A percentile compares a stretch with the other conserved stretches of the same genome.
Evolutionary conservation across 352 stramenopile species (phyloP).

Genomic region (Globisporangium acanthophoron): DNA sequence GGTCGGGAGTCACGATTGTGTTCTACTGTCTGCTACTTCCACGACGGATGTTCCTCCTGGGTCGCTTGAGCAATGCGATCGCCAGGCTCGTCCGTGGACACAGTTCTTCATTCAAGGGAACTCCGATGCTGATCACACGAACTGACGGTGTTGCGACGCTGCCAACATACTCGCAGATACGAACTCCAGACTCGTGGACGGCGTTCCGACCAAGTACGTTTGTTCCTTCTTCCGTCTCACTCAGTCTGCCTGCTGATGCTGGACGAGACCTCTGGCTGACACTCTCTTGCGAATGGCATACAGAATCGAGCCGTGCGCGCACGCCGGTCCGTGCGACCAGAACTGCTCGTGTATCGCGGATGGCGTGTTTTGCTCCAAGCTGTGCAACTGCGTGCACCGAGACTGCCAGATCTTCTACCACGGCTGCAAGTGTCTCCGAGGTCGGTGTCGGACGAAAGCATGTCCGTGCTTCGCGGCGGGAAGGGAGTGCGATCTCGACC

Average conservation of each 20-base stretch:
- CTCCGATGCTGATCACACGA: background rate
- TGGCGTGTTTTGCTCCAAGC: constrained; percentile 89
- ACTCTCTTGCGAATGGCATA: background rate
- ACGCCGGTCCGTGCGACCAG: constrained; percentile 80
- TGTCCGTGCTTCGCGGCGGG: constrained; percentile 89
- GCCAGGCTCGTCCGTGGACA: constrained; percentile 16
- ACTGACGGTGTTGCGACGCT: constrained; percentile 5
- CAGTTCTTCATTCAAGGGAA: background rate
- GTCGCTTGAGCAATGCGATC: constrained; percentile 14
- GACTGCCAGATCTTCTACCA: constrained; percentile 85
- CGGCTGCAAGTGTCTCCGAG: constrained; percentile 85
- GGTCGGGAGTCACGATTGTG: background rate
- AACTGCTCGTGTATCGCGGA: constrained; percentile 86
- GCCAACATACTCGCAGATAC: constrained; percentile 17
- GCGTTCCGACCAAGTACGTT: constrained; percentile 47
- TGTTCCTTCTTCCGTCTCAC: background rate
- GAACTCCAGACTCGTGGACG: constrained; percentile 36
- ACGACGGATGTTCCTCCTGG: constrained; percentile 22
- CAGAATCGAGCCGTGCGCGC: constrained; percentile 83
- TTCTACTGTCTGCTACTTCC: background rate
- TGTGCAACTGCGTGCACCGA: constrained; percentile 76
- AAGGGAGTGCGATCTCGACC: constrained; percentile 92
- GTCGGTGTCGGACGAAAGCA: constrained; percentile 75
- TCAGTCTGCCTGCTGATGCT: background rate
- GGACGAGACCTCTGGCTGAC: background rate